Conservation (phyloP, 2,329 filamentous ascomycete species). For the Helicocarpus griseus region DNA sequence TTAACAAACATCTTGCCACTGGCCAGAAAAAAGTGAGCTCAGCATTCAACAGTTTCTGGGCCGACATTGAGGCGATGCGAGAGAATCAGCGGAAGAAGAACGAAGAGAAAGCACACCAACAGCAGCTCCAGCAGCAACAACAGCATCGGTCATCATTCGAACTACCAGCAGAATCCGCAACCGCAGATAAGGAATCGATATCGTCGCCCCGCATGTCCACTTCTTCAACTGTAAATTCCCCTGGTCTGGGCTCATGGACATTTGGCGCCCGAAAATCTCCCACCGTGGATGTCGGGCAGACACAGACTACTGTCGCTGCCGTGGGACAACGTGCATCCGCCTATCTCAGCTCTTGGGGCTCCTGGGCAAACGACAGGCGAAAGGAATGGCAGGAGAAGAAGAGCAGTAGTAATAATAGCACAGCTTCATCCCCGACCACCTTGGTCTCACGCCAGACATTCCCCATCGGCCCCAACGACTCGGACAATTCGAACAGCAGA, state of each 20-base stretch:
- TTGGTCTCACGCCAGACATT: background rate
- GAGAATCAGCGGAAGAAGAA: constrained; percentile 56
- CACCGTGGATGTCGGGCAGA: constrained; percentile 41
- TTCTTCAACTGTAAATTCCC: constrained; percentile 13
- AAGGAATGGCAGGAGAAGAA: constrained; percentile 38
- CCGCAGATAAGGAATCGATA: constrained; percentile 20
- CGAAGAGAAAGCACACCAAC: constrained; percentile 21
- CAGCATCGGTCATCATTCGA: constrained; percentile 13
- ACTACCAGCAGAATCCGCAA: constrained; percentile 18
- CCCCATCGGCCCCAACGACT: background rate
- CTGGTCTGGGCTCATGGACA: constrained; percentile 16
- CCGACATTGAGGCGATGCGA: constrained; percentile 74
- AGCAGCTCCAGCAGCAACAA: too few relatives aligned
- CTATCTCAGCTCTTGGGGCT: constrained; percentile 54
- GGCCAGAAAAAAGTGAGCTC: constrained; percentile 80
- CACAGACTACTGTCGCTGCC: constrained; percentile 46
- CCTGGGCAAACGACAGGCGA: constrained; percentile 46
- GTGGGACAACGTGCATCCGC: constrained; percentile 49
- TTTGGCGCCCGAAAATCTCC: constrained; percentile 24
- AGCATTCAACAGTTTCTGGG: constrained; percentile 79
- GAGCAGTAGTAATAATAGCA: constrained; percentile 6
- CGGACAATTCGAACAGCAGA: background rate
- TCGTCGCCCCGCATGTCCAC: constrained; percentile 19
- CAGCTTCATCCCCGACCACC: constrained; percentile 1
- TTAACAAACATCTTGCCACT: constrained; percentile 81